Evolutionary conservation across 2,329 filamentous ascomycete genomes (phyloP), one percentile per base, ranked within the genome.

Genomic region (Whalleya microplaca): DNA sequence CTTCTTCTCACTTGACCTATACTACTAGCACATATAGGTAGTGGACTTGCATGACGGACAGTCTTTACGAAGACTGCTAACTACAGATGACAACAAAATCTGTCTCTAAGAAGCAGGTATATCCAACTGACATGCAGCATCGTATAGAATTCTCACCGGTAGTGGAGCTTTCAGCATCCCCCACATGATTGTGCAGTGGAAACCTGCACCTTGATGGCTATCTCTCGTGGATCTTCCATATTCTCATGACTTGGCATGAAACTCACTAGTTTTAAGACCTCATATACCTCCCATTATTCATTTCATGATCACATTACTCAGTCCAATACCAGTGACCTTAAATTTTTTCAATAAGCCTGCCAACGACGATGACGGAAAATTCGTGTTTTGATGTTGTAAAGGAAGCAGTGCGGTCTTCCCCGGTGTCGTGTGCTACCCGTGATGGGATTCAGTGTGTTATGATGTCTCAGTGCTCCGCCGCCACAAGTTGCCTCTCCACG

Each of bases 401-500:
- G 32, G 9, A 37, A 16, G 32, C 32, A 37, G 32, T 37, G 32
- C 32, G 4, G 3, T 12, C 32, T 16, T 16, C 14, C 32, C 32
- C 32, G 32, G 32, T 37, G 32, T 37, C 32, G 32, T 37, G 32
- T 37, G 32, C 32, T 12, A 8, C 32, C 32, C 32, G 32, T 37
- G 32, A 37, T 37, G 32, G 10, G 10, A 14, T 12, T 37, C 3
- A 3, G 32, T 49, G 53, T 51, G 42, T 32, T 27, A 59, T 46
- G 55, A 64, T 60, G 59, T 58, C 56, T 41, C 10, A 37, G 32
- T 16, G 32, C 32, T 37, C 32, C 32, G 32, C 32, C 32, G 32
- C 32, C 32, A 37, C 32, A 12, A 3, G 32, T 16, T 16, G 4
- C 32, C 32, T 37, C 32, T 37, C 32, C 32, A 16, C 32, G 32